These are phyloP conservation scores for Cinnamomum chago DNA, from an alignment of 164 flowering plant species.

Conservation along the genomic window DNA sequence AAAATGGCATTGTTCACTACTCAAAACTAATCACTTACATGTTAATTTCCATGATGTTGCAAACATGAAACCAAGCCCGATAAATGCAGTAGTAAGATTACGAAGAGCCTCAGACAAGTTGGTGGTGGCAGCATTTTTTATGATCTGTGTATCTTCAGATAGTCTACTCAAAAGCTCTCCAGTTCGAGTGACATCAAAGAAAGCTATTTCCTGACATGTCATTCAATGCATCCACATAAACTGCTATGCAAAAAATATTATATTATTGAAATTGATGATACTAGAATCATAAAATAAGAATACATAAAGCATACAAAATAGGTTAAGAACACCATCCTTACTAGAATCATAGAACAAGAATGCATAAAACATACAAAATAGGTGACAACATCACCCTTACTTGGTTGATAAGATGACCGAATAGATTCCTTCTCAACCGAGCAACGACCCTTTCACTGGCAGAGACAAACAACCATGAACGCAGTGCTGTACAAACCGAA, in stretches of 20 bases:
- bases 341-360: not conserved
- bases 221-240: constrained; percentile 9
- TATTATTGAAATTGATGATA: not conserved
- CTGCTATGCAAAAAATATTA: not conserved
- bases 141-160: constrained; percentile 95
- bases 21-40: constrained; percentile 38
- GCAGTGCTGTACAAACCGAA: constrained; percentile 70
- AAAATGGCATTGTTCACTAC: not conserved
- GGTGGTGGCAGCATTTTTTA: constrained; percentile 96
- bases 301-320: no score
- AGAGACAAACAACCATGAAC: constrained; percentile 91
- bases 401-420: constrained; percentile 79
- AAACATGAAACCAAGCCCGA: constrained; percentile 92
- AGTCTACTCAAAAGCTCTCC: constrained; percentile 96
- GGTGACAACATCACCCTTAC: constrained; percentile 25
- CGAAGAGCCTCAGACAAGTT: constrained; percentile 92
- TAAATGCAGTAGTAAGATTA: constrained; percentile 67
- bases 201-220: constrained; percentile 63
- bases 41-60: constrained; percentile 95
- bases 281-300: not conserved
- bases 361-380: not conserved
- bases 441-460: constrained; percentile 99
- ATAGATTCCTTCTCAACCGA: constrained; percentile 71
- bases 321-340: no score
- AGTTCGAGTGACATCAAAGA: constrained; percentile 90